Conservation (phyloP, 768 basidiomycete species). For the Panaeolus cyanescens region DNA sequence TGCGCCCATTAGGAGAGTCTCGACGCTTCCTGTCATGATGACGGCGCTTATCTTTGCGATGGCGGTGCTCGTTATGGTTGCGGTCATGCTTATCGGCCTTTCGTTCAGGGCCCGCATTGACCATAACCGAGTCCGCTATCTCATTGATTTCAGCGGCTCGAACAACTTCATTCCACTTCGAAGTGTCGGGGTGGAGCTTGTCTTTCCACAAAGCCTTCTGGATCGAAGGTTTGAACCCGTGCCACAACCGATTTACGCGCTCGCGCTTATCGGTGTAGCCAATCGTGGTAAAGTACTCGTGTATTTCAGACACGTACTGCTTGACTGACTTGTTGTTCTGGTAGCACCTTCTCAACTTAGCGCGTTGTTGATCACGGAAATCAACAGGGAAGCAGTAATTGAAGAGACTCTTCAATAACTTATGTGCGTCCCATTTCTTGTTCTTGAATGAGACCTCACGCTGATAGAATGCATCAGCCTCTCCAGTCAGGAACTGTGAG, state of each 20-base stretch:
- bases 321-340: conserved; percentile 29
- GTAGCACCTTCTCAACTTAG: conserved; percentile 17
- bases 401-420: conserved; percentile 31
- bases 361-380: conserved; percentile 24
- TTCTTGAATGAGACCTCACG: conserved; percentile 24
- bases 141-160: conserved; percentile 31
- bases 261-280: conserved; percentile 27
- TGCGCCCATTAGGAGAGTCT: not conserved
- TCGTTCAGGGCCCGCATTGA: not conserved
- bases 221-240: conserved; percentile 23
- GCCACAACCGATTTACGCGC: conserved; percentile 34
- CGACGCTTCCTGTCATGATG: not conserved
- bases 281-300: conserved; percentile 33
- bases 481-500: conserved; percentile 29
- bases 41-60: not conserved
- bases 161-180: conserved; percentile 24
- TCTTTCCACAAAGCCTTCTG: conserved; percentile 30
- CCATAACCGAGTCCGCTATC: conserved; percentile 18
- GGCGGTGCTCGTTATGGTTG: not conserved
- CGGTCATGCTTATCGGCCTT: not conserved
- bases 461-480: conserved; percentile 33
- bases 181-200: conserved; percentile 24
- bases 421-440: conserved; percentile 21
- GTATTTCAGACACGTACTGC: conserved; percentile 34
- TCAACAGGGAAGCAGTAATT: conserved; percentile 36